phyloP scores from a whole-genome alignment of 164 flowering plant species.

The Dillenia turbinata region DNA sequence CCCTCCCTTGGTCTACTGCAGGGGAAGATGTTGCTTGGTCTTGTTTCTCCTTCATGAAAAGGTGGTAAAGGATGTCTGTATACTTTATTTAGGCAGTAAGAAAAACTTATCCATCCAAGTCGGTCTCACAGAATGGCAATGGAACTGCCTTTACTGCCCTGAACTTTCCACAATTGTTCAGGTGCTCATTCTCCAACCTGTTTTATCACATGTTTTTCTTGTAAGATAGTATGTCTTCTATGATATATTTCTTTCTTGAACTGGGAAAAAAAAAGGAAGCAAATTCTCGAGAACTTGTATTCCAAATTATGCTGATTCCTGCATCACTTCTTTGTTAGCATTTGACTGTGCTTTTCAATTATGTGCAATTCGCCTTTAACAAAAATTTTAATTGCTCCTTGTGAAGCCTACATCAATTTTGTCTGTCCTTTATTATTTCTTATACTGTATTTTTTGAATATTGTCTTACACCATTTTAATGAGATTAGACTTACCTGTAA shows the following conservation, averaged over 20 bases:
- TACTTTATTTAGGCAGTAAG: not conserved
- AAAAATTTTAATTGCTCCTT: too few relatives aligned
- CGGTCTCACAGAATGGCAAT: conserved; percentile 70
- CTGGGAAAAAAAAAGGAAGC: not conserved
- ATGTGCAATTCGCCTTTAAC: too few relatives aligned
- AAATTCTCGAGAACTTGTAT: not conserved
- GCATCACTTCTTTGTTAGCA: too few relatives aligned
- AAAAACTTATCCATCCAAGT: conserved; percentile 50
- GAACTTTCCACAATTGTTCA: conserved; percentile 81
- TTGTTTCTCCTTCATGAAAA: too few relatives aligned
- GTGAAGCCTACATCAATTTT: too few relatives aligned
- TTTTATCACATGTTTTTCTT: conserved; percentile 2
- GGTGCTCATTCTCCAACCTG: conserved; percentile 92
- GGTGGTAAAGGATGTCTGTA: not conserved
- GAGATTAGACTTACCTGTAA: conserved; percentile 59
- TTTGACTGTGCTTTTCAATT: too few relatives aligned
- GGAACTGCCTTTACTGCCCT: conserved; percentile 87
- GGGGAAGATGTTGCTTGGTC: too few relatives aligned
- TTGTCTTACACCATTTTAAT: too few relatives aligned
- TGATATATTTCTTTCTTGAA: not conserved
- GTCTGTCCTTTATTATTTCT: too few relatives aligned
- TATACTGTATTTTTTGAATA: too few relatives aligned
- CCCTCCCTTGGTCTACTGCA: too few relatives aligned
- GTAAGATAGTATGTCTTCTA: conserved; percentile 1
- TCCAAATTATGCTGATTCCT: too few relatives aligned